Evolutionary conservation across 1,284 basidiomycete genomes (phyloP).

Genomic region (Ustilago cynodontis): DNA sequence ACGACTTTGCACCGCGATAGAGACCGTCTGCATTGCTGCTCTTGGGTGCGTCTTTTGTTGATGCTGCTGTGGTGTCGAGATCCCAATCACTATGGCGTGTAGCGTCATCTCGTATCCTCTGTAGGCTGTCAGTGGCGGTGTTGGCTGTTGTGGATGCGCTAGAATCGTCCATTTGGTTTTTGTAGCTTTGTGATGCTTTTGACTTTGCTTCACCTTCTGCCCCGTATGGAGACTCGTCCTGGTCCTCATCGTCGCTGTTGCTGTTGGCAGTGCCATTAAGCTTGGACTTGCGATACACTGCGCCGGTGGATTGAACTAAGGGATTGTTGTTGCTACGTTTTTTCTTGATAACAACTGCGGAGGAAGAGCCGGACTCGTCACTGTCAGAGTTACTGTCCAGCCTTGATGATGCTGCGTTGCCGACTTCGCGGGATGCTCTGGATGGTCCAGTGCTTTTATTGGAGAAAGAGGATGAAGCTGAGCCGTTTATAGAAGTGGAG

Average conservation of each 20-base stretch:
- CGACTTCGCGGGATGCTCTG: constrained; percentile 6
- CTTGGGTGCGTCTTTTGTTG: constrained; percentile 1
- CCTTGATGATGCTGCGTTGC: background rate
- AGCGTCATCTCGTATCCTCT: constrained; percentile 69
- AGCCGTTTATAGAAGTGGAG: constrained; percentile 6
- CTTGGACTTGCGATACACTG: constrained; percentile 23
- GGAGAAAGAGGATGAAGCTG: constrained; percentile 3
- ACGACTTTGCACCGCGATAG: constrained; percentile 86
- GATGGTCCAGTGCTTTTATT: constrained; percentile 23
- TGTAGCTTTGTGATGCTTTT: background rate
- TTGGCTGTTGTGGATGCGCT: background rate
- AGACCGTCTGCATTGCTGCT: constrained; percentile 79
- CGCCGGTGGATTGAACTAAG: constrained; percentile 36
- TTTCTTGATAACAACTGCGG: constrained; percentile 43
- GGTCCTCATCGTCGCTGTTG: constrained; percentile 16
- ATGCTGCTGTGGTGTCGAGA: constrained; percentile 59
- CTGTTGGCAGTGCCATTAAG: constrained; percentile 4
- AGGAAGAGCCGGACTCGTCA: constrained; percentile 6
- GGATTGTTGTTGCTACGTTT: constrained; percentile 34
- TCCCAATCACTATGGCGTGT: constrained; percentile 72
- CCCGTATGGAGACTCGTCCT: background rate
- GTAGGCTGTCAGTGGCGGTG: constrained; percentile 11
- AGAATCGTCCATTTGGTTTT: background rate
- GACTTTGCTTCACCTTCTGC: background rate
- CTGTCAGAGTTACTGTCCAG: constrained; percentile 20